A percentile compares a stretch with the other conserved stretches of the same genome.
phyloP scores from a whole-genome alignment of 164 flowering plant genomes.

The Magnolia changhungtana region DNA sequence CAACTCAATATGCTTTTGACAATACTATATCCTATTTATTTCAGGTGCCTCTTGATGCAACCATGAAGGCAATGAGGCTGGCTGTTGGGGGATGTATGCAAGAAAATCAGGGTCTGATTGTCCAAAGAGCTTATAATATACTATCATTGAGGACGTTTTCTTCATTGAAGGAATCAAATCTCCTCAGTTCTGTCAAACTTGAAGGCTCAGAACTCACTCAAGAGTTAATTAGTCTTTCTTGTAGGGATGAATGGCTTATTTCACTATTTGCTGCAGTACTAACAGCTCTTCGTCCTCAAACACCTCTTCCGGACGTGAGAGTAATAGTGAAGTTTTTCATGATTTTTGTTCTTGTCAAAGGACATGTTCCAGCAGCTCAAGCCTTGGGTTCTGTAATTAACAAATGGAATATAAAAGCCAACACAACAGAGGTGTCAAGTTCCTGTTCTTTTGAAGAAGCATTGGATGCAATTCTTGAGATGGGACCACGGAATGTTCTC shows the following conservation, averaged over 20 bases:
- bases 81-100: constrained; percentile 57
- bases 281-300: constrained; percentile 62
- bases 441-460: constrained; percentile 60
- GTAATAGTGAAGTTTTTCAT: constrained; percentile 39
- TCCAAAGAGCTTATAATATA: constrained; percentile 52
- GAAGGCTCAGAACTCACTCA: constrained; percentile 23
- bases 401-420: constrained; percentile 45
- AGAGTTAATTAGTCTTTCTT: constrained; percentile 22
- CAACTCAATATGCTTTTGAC: background rate
- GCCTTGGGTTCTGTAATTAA: constrained; percentile 90
- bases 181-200: constrained; percentile 13
- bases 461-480: constrained; percentile 42
- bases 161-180: constrained; percentile 23
- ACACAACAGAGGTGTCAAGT: constrained; percentile 22
- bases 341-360: constrained; percentile 35
- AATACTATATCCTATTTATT: background rate
- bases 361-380: constrained; percentile 74
- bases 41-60: constrained; percentile 67
- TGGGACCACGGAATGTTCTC: constrained; percentile 20
- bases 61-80: constrained; percentile 57
- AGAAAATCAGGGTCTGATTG: constrained; percentile 50
- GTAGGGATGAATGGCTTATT: constrained; percentile 57
- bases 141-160: constrained; percentile 38
- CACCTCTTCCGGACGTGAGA: constrained; percentile 47
- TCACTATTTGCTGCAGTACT: constrained; percentile 77